These are phyloP conservation scores for Aspergillus sp. DNA, from an alignment of 2,329 filamentous ascomycete genomes.

Conservation along the genomic window DNA sequence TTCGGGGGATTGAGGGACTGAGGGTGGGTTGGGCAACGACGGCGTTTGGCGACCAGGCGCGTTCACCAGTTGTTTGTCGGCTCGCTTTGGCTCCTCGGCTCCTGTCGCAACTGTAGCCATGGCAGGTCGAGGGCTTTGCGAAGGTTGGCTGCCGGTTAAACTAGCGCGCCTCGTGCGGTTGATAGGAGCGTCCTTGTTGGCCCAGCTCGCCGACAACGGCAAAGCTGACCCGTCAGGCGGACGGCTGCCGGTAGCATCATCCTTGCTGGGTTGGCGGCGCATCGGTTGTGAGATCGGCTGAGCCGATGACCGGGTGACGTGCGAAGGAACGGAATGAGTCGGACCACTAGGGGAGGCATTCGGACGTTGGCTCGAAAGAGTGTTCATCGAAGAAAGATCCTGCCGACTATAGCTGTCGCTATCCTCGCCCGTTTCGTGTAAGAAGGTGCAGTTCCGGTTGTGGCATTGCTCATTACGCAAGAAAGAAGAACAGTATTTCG, in stretches of 20 bases:
- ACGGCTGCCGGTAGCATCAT: conserved; percentile 63
- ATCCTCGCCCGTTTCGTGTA: conserved; percentile 97
- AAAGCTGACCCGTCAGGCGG: conserved; percentile 81
- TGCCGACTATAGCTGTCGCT: conserved; percentile 95
- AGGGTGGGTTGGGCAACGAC: conserved; percentile 22
- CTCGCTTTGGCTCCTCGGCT: conserved; percentile 34
- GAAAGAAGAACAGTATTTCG: conserved; percentile 98
- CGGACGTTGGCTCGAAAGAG: conserved; percentile 72
- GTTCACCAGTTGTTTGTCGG: conserved; percentile 30
- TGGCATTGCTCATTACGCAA: conserved; percentile 91
- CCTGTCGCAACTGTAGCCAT: conserved; percentile 44
- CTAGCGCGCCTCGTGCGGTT: conserved; percentile 68
- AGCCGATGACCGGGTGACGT: conserved; percentile 49
- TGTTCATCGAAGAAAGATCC: conserved; percentile 92
- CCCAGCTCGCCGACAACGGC: conserved; percentile 92
- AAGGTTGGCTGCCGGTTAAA: conserved; percentile 75
- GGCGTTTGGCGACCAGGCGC: conserved; percentile 27
- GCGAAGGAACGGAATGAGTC: conserved; percentile 30
- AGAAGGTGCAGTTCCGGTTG: conserved; percentile 95
- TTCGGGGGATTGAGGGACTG: conserved; percentile 20
- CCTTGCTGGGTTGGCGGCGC: conserved; percentile 69
- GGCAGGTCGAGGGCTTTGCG: conserved; percentile 72
- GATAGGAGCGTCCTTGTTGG: conserved; percentile 65
- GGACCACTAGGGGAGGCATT: conserved; percentile 22
- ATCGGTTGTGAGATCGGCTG: conserved; percentile 60